Evolutionary conservation across 148 eudicot species (phyloP).

Genomic region (Fallopia convolvulus): DNA sequence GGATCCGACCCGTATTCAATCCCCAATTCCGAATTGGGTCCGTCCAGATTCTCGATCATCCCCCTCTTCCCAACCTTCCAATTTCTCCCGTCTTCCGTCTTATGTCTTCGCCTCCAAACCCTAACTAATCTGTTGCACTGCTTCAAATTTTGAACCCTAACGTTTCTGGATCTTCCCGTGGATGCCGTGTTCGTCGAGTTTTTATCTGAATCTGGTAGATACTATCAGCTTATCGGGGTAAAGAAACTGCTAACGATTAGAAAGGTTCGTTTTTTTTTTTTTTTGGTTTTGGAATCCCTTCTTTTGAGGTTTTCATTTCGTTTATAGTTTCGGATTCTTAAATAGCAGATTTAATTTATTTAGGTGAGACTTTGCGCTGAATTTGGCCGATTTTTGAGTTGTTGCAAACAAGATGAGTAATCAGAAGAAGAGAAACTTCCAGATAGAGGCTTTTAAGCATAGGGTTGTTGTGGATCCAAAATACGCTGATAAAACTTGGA

Average conservation of each 20-base stretch:
- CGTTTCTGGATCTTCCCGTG: neutral
- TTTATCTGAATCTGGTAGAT: neutral
- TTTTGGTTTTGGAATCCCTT: neutral
- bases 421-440: slow-evolving; percentile 67
- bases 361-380: neutral
- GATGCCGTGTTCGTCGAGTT: neutral
- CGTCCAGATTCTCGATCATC: slow-evolving; percentile 4
- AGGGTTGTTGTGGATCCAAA: slow-evolving; percentile 77
- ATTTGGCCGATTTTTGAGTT: slow-evolving; percentile 1
- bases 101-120: neutral
- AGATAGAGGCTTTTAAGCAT: slow-evolving; percentile 75
- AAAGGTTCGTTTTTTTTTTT: neutral
- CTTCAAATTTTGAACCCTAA: neutral
- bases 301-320: neutral
- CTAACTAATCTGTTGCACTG: neutral
- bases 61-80: neutral
- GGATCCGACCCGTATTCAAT: neutral
- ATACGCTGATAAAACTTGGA: slow-evolving; percentile 82
- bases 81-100: neutral
- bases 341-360: neutral
- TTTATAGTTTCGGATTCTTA: neutral
- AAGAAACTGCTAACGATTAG: neutral
- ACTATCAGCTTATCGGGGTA: neutral
- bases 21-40: slow-evolving; percentile 4
- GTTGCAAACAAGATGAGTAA: slow-evolving; percentile 31